Conservation (phyloP, 2,329 filamentous ascomycete genomes). For the Fusarium incarnatum region DNA sequence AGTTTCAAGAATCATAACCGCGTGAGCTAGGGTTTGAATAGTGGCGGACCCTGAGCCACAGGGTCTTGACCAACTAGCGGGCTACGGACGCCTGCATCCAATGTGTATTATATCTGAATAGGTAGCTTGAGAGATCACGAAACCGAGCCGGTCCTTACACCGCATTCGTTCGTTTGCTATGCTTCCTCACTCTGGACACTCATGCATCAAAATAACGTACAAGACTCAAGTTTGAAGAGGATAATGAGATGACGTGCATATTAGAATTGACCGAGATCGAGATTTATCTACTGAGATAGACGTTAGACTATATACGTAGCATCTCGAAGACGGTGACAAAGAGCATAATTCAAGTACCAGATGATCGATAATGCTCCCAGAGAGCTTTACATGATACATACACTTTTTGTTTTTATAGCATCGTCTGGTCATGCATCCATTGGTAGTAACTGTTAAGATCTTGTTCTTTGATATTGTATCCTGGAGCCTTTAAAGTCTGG, state of each 20-base stretch:
- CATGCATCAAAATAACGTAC: neutral
- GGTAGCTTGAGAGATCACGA: neutral
- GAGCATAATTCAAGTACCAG: too few relatives aligned
- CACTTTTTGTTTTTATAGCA: neutral
- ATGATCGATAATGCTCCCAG: too few relatives aligned
- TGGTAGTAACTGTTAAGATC: neutral
- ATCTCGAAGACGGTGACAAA: too few relatives aligned
- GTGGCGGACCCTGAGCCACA: neutral
- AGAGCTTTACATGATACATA: neutral
- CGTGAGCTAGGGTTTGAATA: neutral
- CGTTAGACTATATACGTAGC: too few relatives aligned
- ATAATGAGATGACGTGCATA: constrained; percentile 6
- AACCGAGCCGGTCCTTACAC: neutral
- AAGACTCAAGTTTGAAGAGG: neutral
- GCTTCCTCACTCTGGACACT: neutral
- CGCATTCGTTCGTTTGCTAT: neutral
- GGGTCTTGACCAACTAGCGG: neutral
- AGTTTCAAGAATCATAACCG: neutral
- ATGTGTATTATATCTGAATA: neutral
- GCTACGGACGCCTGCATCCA: neutral
- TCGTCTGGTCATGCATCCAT: neutral
- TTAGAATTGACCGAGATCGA: neutral
- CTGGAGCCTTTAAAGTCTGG: too few relatives aligned
- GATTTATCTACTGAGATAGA: too few relatives aligned
- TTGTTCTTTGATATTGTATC: neutral